Evolutionary conservation across 1,284 basidiomycete genomes (phyloP), one percentile per base, ranked within the genome.

Genomic region (Taiwanofungus camphoratus): DNA sequence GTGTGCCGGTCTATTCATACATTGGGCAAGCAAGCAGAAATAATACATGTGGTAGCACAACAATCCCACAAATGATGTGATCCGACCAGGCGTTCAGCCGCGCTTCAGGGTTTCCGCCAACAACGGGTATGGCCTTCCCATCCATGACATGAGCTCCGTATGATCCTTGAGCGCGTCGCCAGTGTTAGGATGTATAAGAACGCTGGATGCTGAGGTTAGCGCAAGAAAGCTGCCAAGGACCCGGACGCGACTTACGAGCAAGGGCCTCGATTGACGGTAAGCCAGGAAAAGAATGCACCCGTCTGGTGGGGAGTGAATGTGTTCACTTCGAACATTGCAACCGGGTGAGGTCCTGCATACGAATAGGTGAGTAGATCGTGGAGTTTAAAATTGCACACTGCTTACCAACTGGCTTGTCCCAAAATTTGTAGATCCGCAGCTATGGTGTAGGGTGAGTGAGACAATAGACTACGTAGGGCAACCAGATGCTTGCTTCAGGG

Each of bases 171-270:
- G 65, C 1, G 69, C 42, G 50, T 85, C 65, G 23, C 70, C 67
- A 3, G 85, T 87, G 61, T 88, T 87, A 0, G 85, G 85, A 60
- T 88, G 83, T 46, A 87, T 66, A 9, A 86, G 67, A 5, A 87
- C 82, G 16, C 83, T 84, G 52, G 5, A n/a, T 29, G 26, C 26
- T 9, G 8, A n/a, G 8, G 26, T 29, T 29, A 29, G 26, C 26
- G 8, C 26, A 29, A 8, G n/a, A 29, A 9, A 9, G 26, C 9
- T 29, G 26, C 9, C 26, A 8, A 29, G 8, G 26, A 29, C 7
- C 11, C 5, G 18, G 31, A 41, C 9, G 18, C 7, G 15, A 73
- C 79, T 42, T 55, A 82, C 80, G 79, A 80, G 64, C 76, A 77
- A 1, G 79, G 78, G 3, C 82, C 82, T 1, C 81, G 71, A 54